phyloP scores from a whole-genome alignment of 2,329 filamentous ascomycete species.

The Talaromyces marneffei region DNA sequence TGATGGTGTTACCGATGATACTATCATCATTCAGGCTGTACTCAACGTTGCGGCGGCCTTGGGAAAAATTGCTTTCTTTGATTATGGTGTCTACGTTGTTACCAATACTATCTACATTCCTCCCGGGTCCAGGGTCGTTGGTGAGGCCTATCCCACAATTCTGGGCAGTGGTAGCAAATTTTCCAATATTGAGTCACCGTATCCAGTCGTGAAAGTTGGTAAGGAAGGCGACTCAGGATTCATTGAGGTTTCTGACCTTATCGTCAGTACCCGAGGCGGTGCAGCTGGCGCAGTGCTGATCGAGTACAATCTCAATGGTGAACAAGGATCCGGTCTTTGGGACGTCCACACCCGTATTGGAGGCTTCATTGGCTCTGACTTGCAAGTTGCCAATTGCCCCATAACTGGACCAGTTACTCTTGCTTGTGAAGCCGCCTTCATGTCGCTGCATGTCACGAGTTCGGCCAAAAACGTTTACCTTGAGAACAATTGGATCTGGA shows the following conservation, averaged over 20 bases:
- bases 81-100: conserved; percentile 51
- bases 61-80: conserved; percentile 52
- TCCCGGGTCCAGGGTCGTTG: conserved; percentile 48
- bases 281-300: conserved; percentile 64
- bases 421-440: conserved; percentile 31
- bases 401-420: conserved; percentile 33
- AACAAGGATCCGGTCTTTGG: conserved; percentile 50
- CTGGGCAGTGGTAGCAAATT: conserved; percentile 54
- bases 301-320: conserved; percentile 63
- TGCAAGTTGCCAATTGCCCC: conserved; percentile 41
- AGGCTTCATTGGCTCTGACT: conserved; percentile 47
- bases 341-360: conserved; percentile 49
- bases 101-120: conserved; percentile 45
- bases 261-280: conserved; percentile 63
- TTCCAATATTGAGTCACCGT: conserved; percentile 52
- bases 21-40: conserved; percentile 52
- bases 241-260: conserved; percentile 66
- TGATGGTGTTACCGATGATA: conserved; percentile 56
- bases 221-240: conserved; percentile 56
- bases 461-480: conserved; percentile 37
- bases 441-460: conserved; percentile 34
- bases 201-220: conserved; percentile 63
- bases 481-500: conserved; percentile 50
- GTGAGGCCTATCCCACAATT: conserved; percentile 52
- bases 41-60: conserved; percentile 47